Evolutionary conservation across 2,329 filamentous ascomycete genomes (phyloP), one percentile per base, ranked within the genome.

Genomic region (Triangularia verruculosa): DNA sequence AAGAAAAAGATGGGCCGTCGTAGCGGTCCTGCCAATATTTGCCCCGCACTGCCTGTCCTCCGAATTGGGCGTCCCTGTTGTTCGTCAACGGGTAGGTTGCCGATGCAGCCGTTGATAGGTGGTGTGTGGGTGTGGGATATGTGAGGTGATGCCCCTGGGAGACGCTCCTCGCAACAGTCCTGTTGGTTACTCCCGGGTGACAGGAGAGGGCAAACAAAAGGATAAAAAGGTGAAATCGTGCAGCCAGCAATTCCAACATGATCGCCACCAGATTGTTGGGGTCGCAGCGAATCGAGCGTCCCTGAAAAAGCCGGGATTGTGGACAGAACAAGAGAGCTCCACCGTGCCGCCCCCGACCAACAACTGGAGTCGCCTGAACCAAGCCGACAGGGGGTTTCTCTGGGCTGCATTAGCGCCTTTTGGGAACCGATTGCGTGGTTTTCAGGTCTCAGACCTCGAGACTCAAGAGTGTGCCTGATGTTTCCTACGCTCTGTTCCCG

Each of bases 391-490:
- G 22, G 56, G 56, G 20, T 22, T 43, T 2, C 30, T 34, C 30
- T 58, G 51, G 59, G 39, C 57, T 63, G 57, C 56, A 54, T 64
- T 68, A 68, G 64, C 59, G 64, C 52, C 20, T 27, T 61, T 63
- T 43, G 55, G 59, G 56, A 66, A 63, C 63, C 61, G 66, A 64
- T 66, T 62, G 62, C 54, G 64, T 64, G 64, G 59, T 63, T 54
- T 59, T 32, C 20, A 51, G 30, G 56, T 43, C 17, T 43, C 22
- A 13, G 28, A 20, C 39, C 39, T 47, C 8, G 17, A n/a, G n/a
- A n/a, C n/a, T n/a, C n/a, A n/a, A n/a, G n/a, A 20, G 13, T 22
- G 39, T 47, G 20, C 39, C 39, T 47, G 39, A 47, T 47, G 39
- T 20, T 2, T 8, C 11, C 17, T 9, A 9, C 9, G 12, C 34